Base-by-base conservation (phyloP, 106 monocot genomes). In the Dioscorea dumetorum region DNA sequence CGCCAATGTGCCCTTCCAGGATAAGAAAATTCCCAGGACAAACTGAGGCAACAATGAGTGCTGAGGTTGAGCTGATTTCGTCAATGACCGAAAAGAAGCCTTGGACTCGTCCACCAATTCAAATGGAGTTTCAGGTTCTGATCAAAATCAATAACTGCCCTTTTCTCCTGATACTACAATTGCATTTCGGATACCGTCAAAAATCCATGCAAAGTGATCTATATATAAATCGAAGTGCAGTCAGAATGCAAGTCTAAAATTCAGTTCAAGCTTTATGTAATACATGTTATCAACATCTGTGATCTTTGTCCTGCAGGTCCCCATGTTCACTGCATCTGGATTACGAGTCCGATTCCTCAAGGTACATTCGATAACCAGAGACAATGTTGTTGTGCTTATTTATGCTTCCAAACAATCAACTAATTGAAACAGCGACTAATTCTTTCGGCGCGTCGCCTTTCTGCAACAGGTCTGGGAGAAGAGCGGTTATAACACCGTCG, bases 271-370 rank as follows among this genome's bases (percentile, higher is more conserved):
- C 6, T 10, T 41, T 41, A 41, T 10, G 2, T 1, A 41, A 41
- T 6, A 10, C 41, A 3, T 41, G 41, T 41, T 41, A 41, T 41
- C 10, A 41, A 8, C 10, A 41, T 41, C 10, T 41, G 1, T 41
- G 41, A 41, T 41, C 41, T 41, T 41, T 53, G 9, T 61, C 67
- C 35, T 50, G 72, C 67, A 99, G 97, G 97, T 99, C 67, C 97
- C 97, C 32, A 99, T 99, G 97, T 99, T 99, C 79, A 99, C 97
- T 34, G 97, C 97, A 54, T 99, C 97, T 62, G 97, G 97, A 63
- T 70, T 99, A 62, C 77, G 97, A 8, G 97, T 99, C 51, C 73
- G 97, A 63, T 99, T 99, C 81, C 81, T 99, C 2, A 99, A 92
- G 99, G 99, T 93, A 90, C 20, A 17, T 41, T 5, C 6, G 41